phyloP scores from a whole-genome alignment of 805 yeast genomes.

The Barnettozyma pratensis region DNA sequence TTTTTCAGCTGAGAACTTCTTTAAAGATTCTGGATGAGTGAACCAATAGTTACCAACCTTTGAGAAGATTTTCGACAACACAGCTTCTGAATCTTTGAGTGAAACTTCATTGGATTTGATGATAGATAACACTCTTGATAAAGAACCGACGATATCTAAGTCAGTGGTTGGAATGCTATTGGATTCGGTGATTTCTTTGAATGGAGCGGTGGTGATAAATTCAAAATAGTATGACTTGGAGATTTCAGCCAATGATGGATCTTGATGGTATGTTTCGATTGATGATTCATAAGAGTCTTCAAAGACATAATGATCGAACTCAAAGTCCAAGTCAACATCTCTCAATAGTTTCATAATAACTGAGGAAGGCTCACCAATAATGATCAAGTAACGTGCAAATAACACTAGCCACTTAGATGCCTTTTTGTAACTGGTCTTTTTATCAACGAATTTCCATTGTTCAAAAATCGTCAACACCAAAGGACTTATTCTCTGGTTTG shows the following conservation, averaged over 20 bases:
- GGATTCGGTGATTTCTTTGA: constrained; percentile 23
- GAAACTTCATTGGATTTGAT: constrained; percentile 22
- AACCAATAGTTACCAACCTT: constrained; percentile 39
- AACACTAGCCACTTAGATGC: constrained; percentile 45
- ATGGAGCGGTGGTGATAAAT: constrained; percentile 28
- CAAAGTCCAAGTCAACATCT: constrained; percentile 16
- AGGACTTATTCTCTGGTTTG: constrained; percentile 43
- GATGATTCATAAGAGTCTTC: constrained; percentile 13
- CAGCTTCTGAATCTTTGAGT: constrained; percentile 21
- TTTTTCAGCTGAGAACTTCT: constrained; percentile 15
- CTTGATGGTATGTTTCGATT: constrained; percentile 9
- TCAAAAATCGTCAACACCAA: constrained; percentile 56
- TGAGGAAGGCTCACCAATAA: constrained; percentile 53
- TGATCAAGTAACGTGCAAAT: constrained; percentile 40
- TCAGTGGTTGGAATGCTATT: constrained; percentile 38
- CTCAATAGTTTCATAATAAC: constrained; percentile 10
- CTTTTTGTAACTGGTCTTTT: constrained; percentile 19
- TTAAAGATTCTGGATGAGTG: constrained; percentile 13
- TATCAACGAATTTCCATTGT: constrained; percentile 56
- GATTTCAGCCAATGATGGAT: constrained; percentile 13
- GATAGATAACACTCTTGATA: constrained; percentile 34
- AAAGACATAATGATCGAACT: constrained; percentile 18
- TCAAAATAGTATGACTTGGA: constrained; percentile 30
- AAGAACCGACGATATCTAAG: constrained; percentile 43
- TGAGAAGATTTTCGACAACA: constrained; percentile 35